Evolutionary conservation across 352 stramenopile genomes (phyloP), one percentile per base, ranked within the genome.

Genomic region (Globisporangium carolinianum): DNA sequence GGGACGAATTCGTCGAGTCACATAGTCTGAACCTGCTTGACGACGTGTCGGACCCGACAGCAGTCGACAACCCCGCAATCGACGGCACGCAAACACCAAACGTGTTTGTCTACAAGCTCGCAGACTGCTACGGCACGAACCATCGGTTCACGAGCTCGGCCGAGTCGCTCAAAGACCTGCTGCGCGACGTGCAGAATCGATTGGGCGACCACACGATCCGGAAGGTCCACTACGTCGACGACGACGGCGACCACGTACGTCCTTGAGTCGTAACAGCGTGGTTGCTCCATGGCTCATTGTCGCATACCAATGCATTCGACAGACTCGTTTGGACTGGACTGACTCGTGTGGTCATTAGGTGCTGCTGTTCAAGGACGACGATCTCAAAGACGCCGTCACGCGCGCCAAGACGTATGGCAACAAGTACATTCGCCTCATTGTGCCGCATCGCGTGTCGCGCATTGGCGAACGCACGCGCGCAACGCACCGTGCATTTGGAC

Each of bases 91-190:
- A 24, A 24, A 24, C 24, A 24, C 24, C 75, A 3, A 67, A 76
- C 24, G 78, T 76, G 53, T 95, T 95, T 65, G 83, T 92, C 7
- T 95, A 79, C 67, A 95, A 93, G 60, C 66, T 95, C 50, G 79
- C 80, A 3, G 85, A 95, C 57, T 86, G 75, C 50, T 87, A 88
- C 41, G 81, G 79, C 10, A 87, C 83, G 57, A 95, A 87, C 51
- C 85, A 95, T 37, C 83, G 85, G 2, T 95, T 95, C 58, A 93
- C 83, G 14, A 91, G 83, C 49, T 93, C 85, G 5, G 83, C 85
- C 15, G 74, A 85, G 55, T 87, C 76, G 12, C 55, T 95, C 11
- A 81, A 81, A 17, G 75, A 90, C 41, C 63, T 95, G 12, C 54
- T 90, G 24, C 67, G 72, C 18, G 77, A 93, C 51, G 81, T 95